Evolutionary conservation across 352 stramenopile genomes (phyloP), one percentile per base, ranked within the genome.

Genomic region (Blastocystis sp.): DNA sequence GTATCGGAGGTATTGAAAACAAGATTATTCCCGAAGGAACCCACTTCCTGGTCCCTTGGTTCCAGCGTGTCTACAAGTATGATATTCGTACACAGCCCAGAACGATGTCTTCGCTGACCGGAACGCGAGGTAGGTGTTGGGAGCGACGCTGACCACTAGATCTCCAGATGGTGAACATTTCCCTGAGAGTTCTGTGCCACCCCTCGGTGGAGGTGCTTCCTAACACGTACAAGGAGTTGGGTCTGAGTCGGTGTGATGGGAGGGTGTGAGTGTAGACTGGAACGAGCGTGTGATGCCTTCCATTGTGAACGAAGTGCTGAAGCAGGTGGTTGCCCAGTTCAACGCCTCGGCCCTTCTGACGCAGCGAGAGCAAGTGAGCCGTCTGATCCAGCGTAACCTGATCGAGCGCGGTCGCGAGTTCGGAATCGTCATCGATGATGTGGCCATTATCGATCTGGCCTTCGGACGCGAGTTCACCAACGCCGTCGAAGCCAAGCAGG

Each of bases 91-190:
- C 92, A 69, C 91, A 92, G 78, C 94, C 94, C 29, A 93, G 94
- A 87, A 97, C 95, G 86, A 94, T 95, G 86, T 90, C 91, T 71
- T 95, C 92, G 86, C 88, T 94, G 27, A 95, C 92, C 78, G 92
- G 92, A 87, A 95, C 91, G 53, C 87, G 87, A 89, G 87, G 87
- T 88, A 86, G 16, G 9, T 16, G 27, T n/a, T 11, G 14, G 16
- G 21, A 27, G 42, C 7, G 64, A 48, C 8, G 11, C 27, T 7
- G 11, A 0, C 8, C 4, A 97, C 0, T 97, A 91, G 96, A 99
- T 90, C 90, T 99, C 86, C 96, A 99, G 91, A 98, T 98, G 95
- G 97, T 99, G 86, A 98, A 97, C 87, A 97, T 99, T 86, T 96
- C 93, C 9, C 94, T 99, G 87, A 94, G 96, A 94, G 95, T 98